Base-by-base conservation (phyloP, 2,329 filamentous ascomycete genomes). In the Fusarium torulosum region DNA sequence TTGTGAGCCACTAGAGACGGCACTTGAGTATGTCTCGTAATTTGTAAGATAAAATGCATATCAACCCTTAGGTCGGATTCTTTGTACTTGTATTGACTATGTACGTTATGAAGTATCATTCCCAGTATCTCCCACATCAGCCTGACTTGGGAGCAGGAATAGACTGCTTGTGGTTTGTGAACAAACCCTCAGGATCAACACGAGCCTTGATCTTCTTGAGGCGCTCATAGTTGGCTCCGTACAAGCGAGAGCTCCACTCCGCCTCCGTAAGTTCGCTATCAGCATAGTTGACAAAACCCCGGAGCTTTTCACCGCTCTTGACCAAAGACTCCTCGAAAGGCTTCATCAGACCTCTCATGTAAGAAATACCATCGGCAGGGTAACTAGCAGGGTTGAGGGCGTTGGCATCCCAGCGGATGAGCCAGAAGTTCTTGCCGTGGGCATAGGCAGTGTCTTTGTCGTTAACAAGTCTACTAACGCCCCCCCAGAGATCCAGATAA, bases 281-380 rank as follows among this genome's bases (percentile, higher is more conserved):
- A 10, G 71, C 71, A 49, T 73, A 73, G 67, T 73, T 73, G 37
- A 73, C 67, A 6, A 73, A 73, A 0, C 71, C 71, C 3, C 71
- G 71, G 17, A 73, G 69, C 4, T 62, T 20, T 27, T 67, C 57
- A 4, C 71, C 71, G 11, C 41, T 37, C 38, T 71, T 62, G 7
- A 49, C 41, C 23, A 73, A 21, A 7, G 71, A 25, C 2, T 70
- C 35, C 44, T 73, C 71, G 5, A 73, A 73, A 4, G 71, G 71
- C 54, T 72, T 59, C 11, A 71, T 71, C 1, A 69, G 44, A 1
- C 58, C 45, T 60, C 71, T 68, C 41, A 73, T 15, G 41, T 73
- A 73, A 5, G 33, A 23, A 3, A 69, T 38, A 3, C 71, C 71
- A 7, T 73, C 71, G 0, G 54, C 63, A 15, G 71, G 71, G n/a